phyloP scores from a whole-genome alignment of 257 asterid species.

The Solanum clarkiae region DNA sequence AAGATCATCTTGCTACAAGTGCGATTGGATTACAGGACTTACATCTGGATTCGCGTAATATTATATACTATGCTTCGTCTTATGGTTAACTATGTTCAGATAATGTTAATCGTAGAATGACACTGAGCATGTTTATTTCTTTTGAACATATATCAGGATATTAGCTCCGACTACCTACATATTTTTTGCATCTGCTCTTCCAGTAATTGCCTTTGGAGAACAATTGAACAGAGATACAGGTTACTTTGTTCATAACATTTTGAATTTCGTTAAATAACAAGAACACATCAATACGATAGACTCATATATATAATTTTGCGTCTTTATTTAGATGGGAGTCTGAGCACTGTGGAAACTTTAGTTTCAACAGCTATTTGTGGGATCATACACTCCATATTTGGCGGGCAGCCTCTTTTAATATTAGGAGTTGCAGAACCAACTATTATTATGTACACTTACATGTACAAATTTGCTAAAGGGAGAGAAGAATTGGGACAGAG shows the following conservation, averaged over 20 bases:
- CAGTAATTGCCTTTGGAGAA: slow-evolving; percentile 60
- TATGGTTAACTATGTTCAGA: too few species aligned
- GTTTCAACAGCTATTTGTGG: slow-evolving; percentile 57
- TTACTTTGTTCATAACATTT: neutral
- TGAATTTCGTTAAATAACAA: neutral
- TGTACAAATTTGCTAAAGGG: slow-evolving; percentile 43
- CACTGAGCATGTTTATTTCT: neutral
- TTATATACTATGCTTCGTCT: too few species aligned
- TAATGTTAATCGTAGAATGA: neutral
- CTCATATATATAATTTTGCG: neutral
- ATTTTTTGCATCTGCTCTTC: slow-evolving; percentile 56
- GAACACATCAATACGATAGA: neutral
- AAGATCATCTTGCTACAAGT: slow-evolving; percentile 31
- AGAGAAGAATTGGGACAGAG: slow-evolving; percentile 24
- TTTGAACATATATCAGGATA: slow-evolving; percentile 13
- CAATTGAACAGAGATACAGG: slow-evolving; percentile 50
- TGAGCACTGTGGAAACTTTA: slow-evolving; percentile 39
- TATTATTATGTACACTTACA: slow-evolving; percentile 39
- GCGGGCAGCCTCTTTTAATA: slow-evolving; percentile 48
- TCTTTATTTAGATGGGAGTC: slow-evolving; percentile 33
- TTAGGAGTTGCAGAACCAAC: slow-evolving; percentile 63
- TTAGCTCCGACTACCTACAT: slow-evolving; percentile 52
- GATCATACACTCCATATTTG: slow-evolving; percentile 42
- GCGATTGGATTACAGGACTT: slow-evolving; percentile 40
- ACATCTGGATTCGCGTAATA: slow-evolving; percentile 22